Conservation (phyloP, 805 yeast genomes). For the Hanseniaspora guilliermondii region DNA sequence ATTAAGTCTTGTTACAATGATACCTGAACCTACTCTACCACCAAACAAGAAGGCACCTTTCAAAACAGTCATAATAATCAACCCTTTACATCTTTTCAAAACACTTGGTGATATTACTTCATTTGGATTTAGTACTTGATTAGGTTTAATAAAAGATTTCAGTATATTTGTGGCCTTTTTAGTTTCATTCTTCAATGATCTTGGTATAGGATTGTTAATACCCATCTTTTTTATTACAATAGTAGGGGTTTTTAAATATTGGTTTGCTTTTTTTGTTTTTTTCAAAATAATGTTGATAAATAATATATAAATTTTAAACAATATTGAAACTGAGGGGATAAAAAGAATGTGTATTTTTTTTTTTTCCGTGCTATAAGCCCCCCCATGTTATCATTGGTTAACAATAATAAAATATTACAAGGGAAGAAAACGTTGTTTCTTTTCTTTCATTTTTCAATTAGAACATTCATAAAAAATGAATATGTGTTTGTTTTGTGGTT, state of each 20-base stretch:
- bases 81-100: constrained; percentile 79
- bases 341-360: no score
- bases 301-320: no score
- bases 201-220: constrained; percentile 88
- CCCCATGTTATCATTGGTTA: no score
- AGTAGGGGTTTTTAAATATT: background rate
- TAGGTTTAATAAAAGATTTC: constrained; percentile 84
- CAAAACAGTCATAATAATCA: constrained; percentile 83
- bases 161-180: constrained; percentile 87
- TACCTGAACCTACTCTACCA: constrained; percentile 96
- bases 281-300: no score
- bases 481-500: no score
- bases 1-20: constrained; percentile 81
- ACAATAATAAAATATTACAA: no score
- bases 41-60: constrained; percentile 94
- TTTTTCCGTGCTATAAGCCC: no score
- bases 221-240: constrained; percentile 37
- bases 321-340: no score
- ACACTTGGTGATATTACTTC: constrained; percentile 81
- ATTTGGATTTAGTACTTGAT: constrained; percentile 82
- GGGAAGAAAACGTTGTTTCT: no score
- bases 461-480: no score
- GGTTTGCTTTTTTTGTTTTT: background rate
- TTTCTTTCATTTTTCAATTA: no score
- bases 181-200: constrained; percentile 75